A percentile compares a stretch with the other conserved stretches of the same genome.
These are phyloP conservation scores for Seiridium unicorne DNA, from an alignment of 2,329 filamentous ascomycete genomes.

Conservation along the genomic window DNA sequence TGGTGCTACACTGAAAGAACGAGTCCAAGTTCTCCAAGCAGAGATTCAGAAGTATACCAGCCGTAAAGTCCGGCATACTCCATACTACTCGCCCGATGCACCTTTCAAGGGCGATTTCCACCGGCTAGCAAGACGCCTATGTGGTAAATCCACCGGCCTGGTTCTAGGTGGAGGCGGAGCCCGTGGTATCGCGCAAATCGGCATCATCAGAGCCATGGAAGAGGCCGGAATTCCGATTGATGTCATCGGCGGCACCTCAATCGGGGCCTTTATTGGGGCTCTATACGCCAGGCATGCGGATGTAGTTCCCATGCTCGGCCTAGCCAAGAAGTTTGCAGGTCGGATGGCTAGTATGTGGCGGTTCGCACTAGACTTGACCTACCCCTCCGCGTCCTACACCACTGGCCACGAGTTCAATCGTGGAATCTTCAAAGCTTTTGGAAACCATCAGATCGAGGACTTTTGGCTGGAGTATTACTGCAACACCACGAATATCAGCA, in stretches of 20 bases:
- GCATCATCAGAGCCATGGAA: constrained; percentile 91
- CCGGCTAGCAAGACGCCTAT: constrained; percentile 81
- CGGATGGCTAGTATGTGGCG: constrained; percentile 99
- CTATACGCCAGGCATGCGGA: constrained; percentile 96
- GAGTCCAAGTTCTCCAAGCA: constrained; percentile 91
- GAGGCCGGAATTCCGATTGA: constrained; percentile 96
- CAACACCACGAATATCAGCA: constrained; percentile 98
- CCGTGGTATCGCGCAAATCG: constrained; percentile 86
- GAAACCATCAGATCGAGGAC: constrained; percentile 95
- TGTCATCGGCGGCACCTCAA: constrained; percentile 92
- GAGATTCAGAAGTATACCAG: constrained; percentile 99
- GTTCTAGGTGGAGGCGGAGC: constrained; percentile 94
- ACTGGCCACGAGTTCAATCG: constrained; percentile 99
- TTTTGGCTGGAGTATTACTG: constrained; percentile 99
- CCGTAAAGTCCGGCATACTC: constrained; percentile 81
- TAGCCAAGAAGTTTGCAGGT: constrained; percentile 95
- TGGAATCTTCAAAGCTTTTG: constrained; percentile 98
- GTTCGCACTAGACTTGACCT: constrained; percentile 94
- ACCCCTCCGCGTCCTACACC: constrained; percentile 94
- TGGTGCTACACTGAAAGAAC: constrained; percentile 82
- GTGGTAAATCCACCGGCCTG: constrained; percentile 90
- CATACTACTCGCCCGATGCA: constrained; percentile 86
- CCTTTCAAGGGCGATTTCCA: constrained; percentile 97
- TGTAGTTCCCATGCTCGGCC: constrained; percentile 92
- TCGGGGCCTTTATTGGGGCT: constrained; percentile 92